These are phyloP conservation scores for Haplosporangium sp. DNA, from an alignment of 371 early-diverging fungal genomes.

Conservation along the genomic window DNA sequence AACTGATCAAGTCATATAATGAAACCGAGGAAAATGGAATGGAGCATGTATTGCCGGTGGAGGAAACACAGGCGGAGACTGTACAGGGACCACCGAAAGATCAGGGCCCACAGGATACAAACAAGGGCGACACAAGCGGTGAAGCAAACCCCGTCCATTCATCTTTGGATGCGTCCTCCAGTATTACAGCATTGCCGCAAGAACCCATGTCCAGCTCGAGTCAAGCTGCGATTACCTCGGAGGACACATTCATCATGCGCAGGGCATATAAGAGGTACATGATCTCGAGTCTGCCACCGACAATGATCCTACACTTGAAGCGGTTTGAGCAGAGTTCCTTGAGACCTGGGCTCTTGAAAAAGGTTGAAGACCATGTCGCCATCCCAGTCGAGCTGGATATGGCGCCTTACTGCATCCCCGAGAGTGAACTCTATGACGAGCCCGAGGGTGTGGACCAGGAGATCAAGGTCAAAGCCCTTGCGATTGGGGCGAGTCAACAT, in stretches of 20 bases:
- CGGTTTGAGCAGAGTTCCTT: slow-evolving; percentile 63
- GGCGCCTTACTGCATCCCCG: slow-evolving; percentile 58
- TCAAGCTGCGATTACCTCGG: neutral
- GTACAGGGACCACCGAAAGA: too few relatives aligned
- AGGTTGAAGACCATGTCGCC: slow-evolving; percentile 57
- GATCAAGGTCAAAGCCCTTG: slow-evolving; percentile 10
- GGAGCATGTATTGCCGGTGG: slow-evolving; percentile 11
- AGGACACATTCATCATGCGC: slow-evolving; percentile 29
- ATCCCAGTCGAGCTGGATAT: slow-evolving; percentile 65
- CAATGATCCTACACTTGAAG: slow-evolving; percentile 69
- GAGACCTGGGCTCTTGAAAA: slow-evolving; percentile 31
- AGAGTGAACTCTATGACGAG: slow-evolving; percentile 46
- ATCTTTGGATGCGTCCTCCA: too few relatives aligned
- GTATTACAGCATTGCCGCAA: neutral
- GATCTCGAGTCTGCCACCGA: slow-evolving; percentile 58
- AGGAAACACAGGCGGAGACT: too few relatives aligned
- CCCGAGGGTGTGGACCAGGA: slow-evolving; percentile 13
- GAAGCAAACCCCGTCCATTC: too few relatives aligned
- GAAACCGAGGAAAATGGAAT: slow-evolving; percentile 1
- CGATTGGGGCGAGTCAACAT: slow-evolving; percentile 8
- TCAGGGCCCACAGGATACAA: slow-evolving; percentile 9
- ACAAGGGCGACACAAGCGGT: too few relatives aligned
- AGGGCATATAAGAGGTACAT: slow-evolving; percentile 55
- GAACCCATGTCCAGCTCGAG: neutral
- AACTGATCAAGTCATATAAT: slow-evolving; percentile 5